Evolutionary conservation across 495 filamentous ascomycete species (phyloP).

Genomic region (Penicillium fimorum): DNA sequence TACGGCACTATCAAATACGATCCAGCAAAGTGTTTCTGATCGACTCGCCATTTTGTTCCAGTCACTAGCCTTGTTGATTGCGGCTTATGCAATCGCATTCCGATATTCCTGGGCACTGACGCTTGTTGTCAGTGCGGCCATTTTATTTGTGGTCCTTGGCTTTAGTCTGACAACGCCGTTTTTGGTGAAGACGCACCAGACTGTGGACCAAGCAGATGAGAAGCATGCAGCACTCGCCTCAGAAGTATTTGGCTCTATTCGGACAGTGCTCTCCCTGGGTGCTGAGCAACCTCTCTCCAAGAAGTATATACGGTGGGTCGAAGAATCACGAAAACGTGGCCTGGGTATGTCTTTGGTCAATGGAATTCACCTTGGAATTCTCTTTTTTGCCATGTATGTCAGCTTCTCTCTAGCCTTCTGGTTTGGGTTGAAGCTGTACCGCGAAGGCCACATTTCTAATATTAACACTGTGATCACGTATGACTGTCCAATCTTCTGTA

Average conservation of each 20-base stretch:
- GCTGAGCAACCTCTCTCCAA: conserved; percentile 38
- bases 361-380: conserved; percentile 29
- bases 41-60: conserved; percentile 52
- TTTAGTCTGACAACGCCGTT: conserved; percentile 30
- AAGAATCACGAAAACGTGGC: conserved; percentile 55
- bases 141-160: conserved; percentile 41
- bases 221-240: conserved; percentile 46
- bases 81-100: conserved; percentile 53
- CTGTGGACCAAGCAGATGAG: conserved; percentile 28
- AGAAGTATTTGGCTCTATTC: conserved; percentile 48
- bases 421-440: conserved; percentile 45
- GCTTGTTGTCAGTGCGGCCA: conserved; percentile 39
- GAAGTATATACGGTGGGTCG: conserved; percentile 51
- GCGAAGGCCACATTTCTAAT: conserved; percentile 33
- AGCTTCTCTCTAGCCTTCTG: conserved; percentile 55
- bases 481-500: neutral
- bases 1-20: conserved; percentile 59
- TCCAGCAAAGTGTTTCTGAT: conserved; percentile 67
- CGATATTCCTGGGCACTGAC: conserved; percentile 49
- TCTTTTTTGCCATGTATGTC: conserved; percentile 45
- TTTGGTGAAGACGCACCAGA: conserved; percentile 40
- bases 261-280: conserved; percentile 54
- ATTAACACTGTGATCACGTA: conserved; percentile 48
- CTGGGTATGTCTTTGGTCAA: conserved; percentile 27
- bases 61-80: conserved; percentile 47